A percentile compares a stretch with the other conserved stretches of the same genome.
Evolutionary conservation across 768 basidiomycete species (phyloP).

Genomic region (Cubamyces sp.): DNA sequence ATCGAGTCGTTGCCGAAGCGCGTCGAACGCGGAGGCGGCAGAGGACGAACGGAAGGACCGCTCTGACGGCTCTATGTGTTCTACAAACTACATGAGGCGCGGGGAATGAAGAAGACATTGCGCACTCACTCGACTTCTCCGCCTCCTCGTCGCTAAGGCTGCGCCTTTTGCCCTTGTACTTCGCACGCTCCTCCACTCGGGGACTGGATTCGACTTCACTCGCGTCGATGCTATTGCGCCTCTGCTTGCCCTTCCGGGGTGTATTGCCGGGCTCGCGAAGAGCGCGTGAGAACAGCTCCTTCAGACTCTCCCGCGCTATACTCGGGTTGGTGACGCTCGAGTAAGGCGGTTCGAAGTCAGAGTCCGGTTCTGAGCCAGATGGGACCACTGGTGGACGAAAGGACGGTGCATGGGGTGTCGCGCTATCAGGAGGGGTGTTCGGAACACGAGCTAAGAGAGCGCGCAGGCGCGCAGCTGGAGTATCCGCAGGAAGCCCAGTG

Average conservation of each 20-base stretch:
- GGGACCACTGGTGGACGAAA: slow-evolving; percentile 31
- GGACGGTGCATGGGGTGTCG: slow-evolving; percentile 36
- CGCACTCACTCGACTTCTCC: slow-evolving; percentile 55
- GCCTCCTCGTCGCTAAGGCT: slow-evolving; percentile 73
- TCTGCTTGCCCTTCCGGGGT: slow-evolving; percentile 54
- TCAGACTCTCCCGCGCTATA: slow-evolving; percentile 60
- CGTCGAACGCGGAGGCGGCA: slow-evolving; percentile 28
- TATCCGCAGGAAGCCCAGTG: slow-evolving; percentile 38
- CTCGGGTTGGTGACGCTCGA: slow-evolving; percentile 44
- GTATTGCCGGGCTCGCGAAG: slow-evolving; percentile 67
- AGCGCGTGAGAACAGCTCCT: slow-evolving; percentile 67
- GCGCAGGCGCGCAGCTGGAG: slow-evolving; percentile 65
- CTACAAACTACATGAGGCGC: slow-evolving; percentile 4
- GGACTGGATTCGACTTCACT: slow-evolving; percentile 66
- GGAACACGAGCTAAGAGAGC: slow-evolving; percentile 60
- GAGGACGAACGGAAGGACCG: slow-evolving; percentile 21
- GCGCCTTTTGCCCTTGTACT: slow-evolving; percentile 54
- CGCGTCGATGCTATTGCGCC: slow-evolving; percentile 61
- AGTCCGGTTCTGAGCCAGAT: slow-evolving; percentile 53
- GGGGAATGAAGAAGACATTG: background rate
- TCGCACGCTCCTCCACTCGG: slow-evolving; percentile 44
- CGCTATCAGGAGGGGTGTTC: slow-evolving; percentile 38
- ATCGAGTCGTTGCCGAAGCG: slow-evolving; percentile 28
- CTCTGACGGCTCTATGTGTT: slow-evolving; percentile 18
- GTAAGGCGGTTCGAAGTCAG: slow-evolving; percentile 59